These are phyloP conservation scores for Exophiala alcalophila DNA, from an alignment of 2,329 filamentous ascomycete genomes.

Conservation along the genomic window DNA sequence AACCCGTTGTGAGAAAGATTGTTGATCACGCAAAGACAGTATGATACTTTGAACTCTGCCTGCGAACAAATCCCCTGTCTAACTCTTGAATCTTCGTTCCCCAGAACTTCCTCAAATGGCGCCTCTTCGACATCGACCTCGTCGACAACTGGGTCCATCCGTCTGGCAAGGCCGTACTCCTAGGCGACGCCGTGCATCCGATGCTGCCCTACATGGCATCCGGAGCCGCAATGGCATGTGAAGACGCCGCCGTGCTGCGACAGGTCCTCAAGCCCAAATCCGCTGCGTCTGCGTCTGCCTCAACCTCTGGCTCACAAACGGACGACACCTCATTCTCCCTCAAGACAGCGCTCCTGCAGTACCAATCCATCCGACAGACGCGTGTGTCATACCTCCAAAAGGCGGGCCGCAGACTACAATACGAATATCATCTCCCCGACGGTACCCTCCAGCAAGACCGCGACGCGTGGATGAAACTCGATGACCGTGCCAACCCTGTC, in stretches of 20 bases:
- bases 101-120: slow-evolving; percentile 66
- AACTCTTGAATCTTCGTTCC: too few species aligned
- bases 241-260: slow-evolving; percentile 53
- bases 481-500: neutral
- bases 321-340: too few species aligned
- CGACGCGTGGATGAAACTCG: neutral
- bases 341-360: slow-evolving; percentile 26
- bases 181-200: slow-evolving; percentile 66
- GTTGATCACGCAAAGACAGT: slow-evolving; percentile 45
- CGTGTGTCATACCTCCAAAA: slow-evolving; percentile 23
- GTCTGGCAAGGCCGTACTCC: slow-evolving; percentile 54
- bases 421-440: slow-evolving; percentile 27
- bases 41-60: too few species aligned
- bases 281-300: slow-evolving; percentile 38
- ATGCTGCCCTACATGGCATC: slow-evolving; percentile 66
- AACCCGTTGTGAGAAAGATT: slow-evolving; percentile 38
- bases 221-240: slow-evolving; percentile 66
- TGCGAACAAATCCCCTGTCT: too few species aligned
- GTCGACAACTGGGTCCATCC: slow-evolving; percentile 47
- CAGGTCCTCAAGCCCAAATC: neutral
- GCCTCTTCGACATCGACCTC: slow-evolving; percentile 57
- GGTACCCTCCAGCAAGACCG: neutral
- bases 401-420: slow-evolving; percentile 27
- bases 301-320: too few species aligned
- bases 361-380: slow-evolving; percentile 25